Evolutionary conservation across 176 grass and related monocot genomes (phyloP).

Genomic region (Oryza glumipatula): DNA sequence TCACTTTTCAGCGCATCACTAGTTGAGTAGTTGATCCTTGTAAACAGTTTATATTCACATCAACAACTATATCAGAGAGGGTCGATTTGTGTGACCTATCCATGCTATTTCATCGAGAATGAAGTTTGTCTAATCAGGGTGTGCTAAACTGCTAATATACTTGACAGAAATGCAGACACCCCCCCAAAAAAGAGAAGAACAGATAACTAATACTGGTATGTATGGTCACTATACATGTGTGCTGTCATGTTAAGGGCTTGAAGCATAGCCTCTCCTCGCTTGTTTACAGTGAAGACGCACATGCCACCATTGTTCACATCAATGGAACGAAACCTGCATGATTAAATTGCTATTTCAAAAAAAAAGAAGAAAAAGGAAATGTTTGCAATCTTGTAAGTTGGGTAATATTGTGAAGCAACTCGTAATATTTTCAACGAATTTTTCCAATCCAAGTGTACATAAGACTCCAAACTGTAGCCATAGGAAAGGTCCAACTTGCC

Average conservation of each 20-base stretch:
- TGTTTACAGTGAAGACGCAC: constrained; percentile 78
- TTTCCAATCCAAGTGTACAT: background rate
- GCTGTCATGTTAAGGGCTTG: constrained; percentile 84
- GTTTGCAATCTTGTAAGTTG: background rate
- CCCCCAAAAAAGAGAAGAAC: background rate
- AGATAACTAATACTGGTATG: constrained; percentile 52
- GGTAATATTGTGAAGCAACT: background rate
- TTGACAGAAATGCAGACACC: background rate
- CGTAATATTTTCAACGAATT: background rate
- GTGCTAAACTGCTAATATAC: background rate
- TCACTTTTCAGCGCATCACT: background rate
- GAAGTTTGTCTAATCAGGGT: background rate
- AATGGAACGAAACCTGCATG: constrained; percentile 67
- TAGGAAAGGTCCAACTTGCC: constrained; percentile 46
- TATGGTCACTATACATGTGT: constrained; percentile 78
- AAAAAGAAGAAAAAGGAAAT: background rate
- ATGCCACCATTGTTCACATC: constrained; percentile 88
- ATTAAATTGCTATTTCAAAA: constrained; percentile 14
- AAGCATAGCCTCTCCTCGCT: constrained; percentile 78
- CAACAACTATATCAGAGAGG: background rate
- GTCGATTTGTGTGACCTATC: background rate
- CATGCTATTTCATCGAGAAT: constrained; percentile 25
- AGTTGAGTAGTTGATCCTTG: background rate
- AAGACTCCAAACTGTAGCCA: constrained; percentile 2
- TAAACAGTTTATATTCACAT: background rate